Evolutionary conservation across 495 filamentous ascomycete species (phyloP).

Genomic region (Talaromyces proteolyticus): DNA sequence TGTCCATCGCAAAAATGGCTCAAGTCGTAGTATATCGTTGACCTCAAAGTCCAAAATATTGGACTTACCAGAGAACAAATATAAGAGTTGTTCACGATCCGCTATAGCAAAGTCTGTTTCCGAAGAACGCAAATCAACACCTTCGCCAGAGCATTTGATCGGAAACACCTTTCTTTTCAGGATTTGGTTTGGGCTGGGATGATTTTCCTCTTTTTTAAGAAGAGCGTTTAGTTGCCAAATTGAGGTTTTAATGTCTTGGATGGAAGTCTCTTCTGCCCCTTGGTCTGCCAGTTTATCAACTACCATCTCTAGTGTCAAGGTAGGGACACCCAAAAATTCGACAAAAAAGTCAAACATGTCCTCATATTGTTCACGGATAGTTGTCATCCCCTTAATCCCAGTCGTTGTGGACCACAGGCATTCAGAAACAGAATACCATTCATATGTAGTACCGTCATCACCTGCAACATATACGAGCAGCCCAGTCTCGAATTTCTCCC

Average conservation of each 20-base stretch:
- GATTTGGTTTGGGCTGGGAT: slow-evolving; percentile 7
- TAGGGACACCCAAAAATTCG: slow-evolving; percentile 21
- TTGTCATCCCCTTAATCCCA: slow-evolving; percentile 24
- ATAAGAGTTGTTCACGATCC: slow-evolving; percentile 24
- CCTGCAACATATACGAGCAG: slow-evolving; percentile 18
- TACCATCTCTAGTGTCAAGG: slow-evolving; percentile 23
- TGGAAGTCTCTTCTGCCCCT: slow-evolving; percentile 6
- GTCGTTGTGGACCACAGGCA: slow-evolving; percentile 35
- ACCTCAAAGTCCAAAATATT: slow-evolving; percentile 31
- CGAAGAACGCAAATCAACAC: slow-evolving; percentile 7
- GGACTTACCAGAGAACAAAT: slow-evolving; percentile 17
- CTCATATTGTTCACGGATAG: slow-evolving; percentile 25
- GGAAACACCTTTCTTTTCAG: slow-evolving; percentile 19
- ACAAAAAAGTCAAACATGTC: slow-evolving; percentile 29
- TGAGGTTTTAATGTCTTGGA: slow-evolving; percentile 23
- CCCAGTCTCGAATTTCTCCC: slow-evolving; percentile 16
- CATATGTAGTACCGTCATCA: not conserved
- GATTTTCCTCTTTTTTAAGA: slow-evolving; percentile 5
- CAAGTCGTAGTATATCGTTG: slow-evolving; percentile 23
- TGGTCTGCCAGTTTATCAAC: slow-evolving; percentile 23
- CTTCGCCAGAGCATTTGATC: slow-evolving; percentile 13
- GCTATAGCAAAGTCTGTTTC: slow-evolving; percentile 25
- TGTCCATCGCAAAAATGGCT: slow-evolving; percentile 27
- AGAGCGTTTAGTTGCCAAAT: slow-evolving; percentile 28
- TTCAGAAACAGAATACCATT: slow-evolving; percentile 24